Evolutionary conservation across 495 filamentous ascomycete genomes (phyloP).

Genomic region (Bryoglossum gracile): DNA sequence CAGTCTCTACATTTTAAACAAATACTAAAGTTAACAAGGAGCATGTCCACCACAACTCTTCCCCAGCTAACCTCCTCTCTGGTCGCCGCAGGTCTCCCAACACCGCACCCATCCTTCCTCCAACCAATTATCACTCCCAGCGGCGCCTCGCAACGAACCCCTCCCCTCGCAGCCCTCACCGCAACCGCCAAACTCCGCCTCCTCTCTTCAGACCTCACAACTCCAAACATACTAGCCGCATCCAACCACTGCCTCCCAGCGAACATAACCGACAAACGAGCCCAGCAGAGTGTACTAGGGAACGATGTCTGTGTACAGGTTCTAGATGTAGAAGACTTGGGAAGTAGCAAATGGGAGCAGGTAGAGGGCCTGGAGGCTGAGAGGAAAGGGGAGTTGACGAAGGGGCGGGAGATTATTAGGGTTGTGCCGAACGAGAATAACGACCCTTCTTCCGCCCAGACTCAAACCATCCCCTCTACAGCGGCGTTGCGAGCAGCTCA

Average conservation of each 20-base stretch:
- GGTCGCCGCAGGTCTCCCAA: constrained; percentile 21
- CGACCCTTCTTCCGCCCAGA: constrained; percentile 3
- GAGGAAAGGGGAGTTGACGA: constrained; percentile 74
- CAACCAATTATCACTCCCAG: constrained; percentile 28
- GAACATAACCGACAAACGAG: constrained; percentile 26
- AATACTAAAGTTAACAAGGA: too few species aligned
- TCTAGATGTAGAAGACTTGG: constrained; percentile 75
- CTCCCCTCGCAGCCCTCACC: constrained; percentile 62
- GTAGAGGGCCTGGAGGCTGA: constrained; percentile 77
- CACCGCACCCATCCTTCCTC: constrained; percentile 25
- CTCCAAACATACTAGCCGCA: constrained; percentile 43
- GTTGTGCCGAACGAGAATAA: constrained; percentile 43
- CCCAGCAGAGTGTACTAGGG: background rate
- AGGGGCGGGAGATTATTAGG: constrained; percentile 77
- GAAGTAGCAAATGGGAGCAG: constrained; percentile 70
- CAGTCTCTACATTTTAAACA: too few species aligned
- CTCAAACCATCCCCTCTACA: too few species aligned
- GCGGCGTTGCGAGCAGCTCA: constrained; percentile 14
- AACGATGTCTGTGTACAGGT: constrained; percentile 69
- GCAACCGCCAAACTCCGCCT: constrained; percentile 78
- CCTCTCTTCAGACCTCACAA: constrained; percentile 67
- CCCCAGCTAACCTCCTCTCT: constrained; percentile 29
- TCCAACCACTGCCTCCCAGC: constrained; percentile 31
- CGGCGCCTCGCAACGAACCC: constrained; percentile 32
- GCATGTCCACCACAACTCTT: constrained; percentile 13